These are phyloP conservation scores for Oryza officinalis DNA, from an alignment of 176 grass and related monocot species.

Conservation along the genomic window DNA sequence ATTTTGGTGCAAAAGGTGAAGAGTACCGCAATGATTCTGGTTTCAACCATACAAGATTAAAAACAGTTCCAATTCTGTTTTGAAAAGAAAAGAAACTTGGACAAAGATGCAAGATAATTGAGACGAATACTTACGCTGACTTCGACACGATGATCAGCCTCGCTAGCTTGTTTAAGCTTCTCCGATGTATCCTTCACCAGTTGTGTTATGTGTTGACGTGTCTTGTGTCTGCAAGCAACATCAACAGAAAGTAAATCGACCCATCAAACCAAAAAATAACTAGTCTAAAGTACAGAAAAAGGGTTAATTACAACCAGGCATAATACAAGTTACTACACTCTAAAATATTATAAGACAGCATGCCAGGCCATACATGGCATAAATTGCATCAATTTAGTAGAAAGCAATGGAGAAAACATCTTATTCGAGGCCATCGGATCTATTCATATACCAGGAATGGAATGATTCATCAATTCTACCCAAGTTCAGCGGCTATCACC, in stretches of 20 bases:
- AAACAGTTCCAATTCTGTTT: neutral
- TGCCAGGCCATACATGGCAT: neutral
- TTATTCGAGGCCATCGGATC: neutral
- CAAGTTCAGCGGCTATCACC: neutral
- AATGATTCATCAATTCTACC: neutral
- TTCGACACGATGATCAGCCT: slow-evolving; percentile 75
- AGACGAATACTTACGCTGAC: slow-evolving; percentile 63
- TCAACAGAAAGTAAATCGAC: neutral
- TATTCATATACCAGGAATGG: neutral
- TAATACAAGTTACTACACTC: neutral
- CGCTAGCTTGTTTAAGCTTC: slow-evolving; percentile 91
- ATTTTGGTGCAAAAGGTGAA: neutral
- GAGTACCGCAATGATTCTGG: neutral
- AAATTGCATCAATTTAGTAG: neutral
- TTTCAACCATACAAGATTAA: neutral
- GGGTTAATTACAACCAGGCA: neutral
- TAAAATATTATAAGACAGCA: neutral
- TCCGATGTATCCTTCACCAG: slow-evolving; percentile 93
- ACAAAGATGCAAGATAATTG: neutral
- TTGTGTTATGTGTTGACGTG: slow-evolving; percentile 69
- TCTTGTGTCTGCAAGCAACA: slow-evolving; percentile 68
- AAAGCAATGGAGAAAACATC: neutral
- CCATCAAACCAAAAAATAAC: neutral
- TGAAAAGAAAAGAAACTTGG: neutral
- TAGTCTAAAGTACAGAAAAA: neutral